phyloP scores from a whole-genome alignment of 2,329 filamentous ascomycete genomes.

The Aureobasidium sp. region DNA sequence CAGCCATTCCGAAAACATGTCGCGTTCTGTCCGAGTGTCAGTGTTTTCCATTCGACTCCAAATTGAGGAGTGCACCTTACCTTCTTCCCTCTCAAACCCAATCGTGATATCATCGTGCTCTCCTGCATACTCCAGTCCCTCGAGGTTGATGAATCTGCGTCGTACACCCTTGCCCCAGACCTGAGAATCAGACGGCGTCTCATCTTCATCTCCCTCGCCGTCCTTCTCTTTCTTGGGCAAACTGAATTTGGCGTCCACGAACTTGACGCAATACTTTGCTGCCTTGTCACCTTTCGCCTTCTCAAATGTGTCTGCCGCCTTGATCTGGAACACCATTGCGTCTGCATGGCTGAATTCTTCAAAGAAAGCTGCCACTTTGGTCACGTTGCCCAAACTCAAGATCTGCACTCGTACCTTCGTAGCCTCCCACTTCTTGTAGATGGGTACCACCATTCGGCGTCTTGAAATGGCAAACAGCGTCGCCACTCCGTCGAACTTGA shows the following conservation, averaged over 20 bases:
- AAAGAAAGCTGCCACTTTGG: constrained; percentile 80
- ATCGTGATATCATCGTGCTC: constrained; percentile 90
- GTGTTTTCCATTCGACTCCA: constrained; percentile 12
- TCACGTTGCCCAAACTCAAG: constrained; percentile 62
- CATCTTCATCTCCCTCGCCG: constrained; percentile 45
- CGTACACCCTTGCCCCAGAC: constrained; percentile 48
- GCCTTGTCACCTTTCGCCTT: constrained; percentile 36
- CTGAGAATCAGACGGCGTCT: constrained; percentile 44
- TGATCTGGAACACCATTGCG: constrained; percentile 82
- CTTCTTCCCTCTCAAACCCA: constrained; percentile 66
- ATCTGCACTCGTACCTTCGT: constrained; percentile 73
- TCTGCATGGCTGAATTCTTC: constrained; percentile 80
- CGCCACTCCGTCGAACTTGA: constrained; percentile 51
- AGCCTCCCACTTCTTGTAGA: constrained; percentile 92
- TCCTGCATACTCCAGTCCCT: constrained; percentile 80
- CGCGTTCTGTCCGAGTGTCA: constrained; percentile 35
- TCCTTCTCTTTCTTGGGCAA: constrained; percentile 56
- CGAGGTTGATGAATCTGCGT: constrained; percentile 72
- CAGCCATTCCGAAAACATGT: constrained; percentile 39
- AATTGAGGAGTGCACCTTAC: constrained; percentile 17
- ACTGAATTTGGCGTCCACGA: constrained; percentile 87
- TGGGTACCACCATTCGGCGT: constrained; percentile 70
- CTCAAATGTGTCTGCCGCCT: constrained; percentile 78
- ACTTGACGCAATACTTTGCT: constrained; percentile 59
- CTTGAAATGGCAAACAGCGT: constrained; percentile 73